Percentiles rank a stretch among this genome's conserved stretches.
Evolutionary conservation across 176 grass and related monocot species (phyloP).

Genomic region (Oryza brachyantha): DNA sequence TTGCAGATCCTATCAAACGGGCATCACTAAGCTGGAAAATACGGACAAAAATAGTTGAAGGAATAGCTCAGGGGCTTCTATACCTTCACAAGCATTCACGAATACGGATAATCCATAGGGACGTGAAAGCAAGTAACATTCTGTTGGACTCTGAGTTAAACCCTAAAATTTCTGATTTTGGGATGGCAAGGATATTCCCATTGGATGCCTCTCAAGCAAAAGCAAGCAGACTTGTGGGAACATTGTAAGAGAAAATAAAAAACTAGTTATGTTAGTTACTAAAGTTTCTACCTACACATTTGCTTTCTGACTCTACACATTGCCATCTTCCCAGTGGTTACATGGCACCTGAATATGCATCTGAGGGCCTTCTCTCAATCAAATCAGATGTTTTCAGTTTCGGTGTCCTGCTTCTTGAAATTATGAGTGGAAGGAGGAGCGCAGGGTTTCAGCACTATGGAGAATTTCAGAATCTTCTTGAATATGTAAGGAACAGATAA

Average conservation of each 20-base stretch:
- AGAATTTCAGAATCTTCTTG: constrained; percentile 47
- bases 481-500: constrained; percentile 30
- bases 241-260: constrained; percentile 57
- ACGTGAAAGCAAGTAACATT: constrained; percentile 75
- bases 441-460: constrained; percentile 32
- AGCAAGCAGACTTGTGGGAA: constrained; percentile 57
- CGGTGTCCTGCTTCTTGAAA: constrained; percentile 61
- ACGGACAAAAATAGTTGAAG: constrained; percentile 39
- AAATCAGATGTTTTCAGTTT: constrained; percentile 72
- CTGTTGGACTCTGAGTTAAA: constrained; percentile 59
- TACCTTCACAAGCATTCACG: constrained; percentile 63
- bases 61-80: constrained; percentile 46
- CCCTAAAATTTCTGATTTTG: constrained; percentile 82
- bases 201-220: constrained; percentile 34
- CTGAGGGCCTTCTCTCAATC: constrained; percentile 43
- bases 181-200: constrained; percentile 55
- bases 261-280: background rate
- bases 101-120: constrained; percentile 55
- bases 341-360: constrained; percentile 72
- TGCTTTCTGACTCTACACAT: constrained; percentile 13
- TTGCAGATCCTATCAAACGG: constrained; percentile 34
- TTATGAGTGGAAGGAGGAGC: constrained; percentile 46
- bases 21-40: constrained; percentile 42
- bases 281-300: constrained; percentile 21
- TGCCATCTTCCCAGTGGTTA: constrained; percentile 47